phyloP scores from a whole-genome alignment of 345 rosid genomes.

The Linum tenue region DNA sequence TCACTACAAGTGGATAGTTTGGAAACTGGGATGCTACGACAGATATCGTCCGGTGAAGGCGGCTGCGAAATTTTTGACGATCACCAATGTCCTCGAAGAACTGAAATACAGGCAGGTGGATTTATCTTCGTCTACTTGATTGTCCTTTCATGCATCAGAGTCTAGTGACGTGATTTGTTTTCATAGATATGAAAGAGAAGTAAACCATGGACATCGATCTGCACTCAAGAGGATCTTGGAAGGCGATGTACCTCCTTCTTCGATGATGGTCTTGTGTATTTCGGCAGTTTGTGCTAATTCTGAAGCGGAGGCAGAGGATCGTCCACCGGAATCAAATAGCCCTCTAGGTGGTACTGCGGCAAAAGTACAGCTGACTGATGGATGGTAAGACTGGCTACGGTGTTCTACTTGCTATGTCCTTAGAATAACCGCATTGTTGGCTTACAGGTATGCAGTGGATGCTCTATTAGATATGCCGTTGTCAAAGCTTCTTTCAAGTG shows the following conservation, averaged over 20 bases:
- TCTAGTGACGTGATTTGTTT: conserved; percentile 12
- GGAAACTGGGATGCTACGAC: conserved; percentile 88
- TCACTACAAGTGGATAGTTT: conserved; percentile 90
- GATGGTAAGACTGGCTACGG: conserved; percentile 55
- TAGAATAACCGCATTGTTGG: conserved; percentile 14
- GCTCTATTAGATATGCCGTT: conserved; percentile 60
- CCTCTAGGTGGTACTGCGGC: conserved; percentile 28
- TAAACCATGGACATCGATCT: conserved; percentile 80
- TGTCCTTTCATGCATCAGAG: conserved; percentile 13
- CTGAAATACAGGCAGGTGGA: conserved; percentile 71
- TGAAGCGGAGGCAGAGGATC: conserved; percentile 26
- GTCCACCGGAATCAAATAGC: conserved; percentile 24
- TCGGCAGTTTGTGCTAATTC: conserved; percentile 37
- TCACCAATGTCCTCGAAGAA: conserved; percentile 79
- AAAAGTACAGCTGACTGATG: conserved; percentile 81
- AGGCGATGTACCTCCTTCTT: conserved; percentile 72
- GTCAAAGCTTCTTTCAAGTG: conserved; percentile 50
- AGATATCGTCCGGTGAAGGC: conserved; percentile 44
- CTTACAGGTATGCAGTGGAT: conserved; percentile 65
- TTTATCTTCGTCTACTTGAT: conserved; percentile 11
- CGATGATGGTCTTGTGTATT: conserved; percentile 68
- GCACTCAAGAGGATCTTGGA: conserved; percentile 79
- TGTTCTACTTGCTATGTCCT: conserved; percentile 4
- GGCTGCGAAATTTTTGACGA: conserved; percentile 55
- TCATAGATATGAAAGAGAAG: conserved; percentile 83